Evolutionary conservation across 1,284 basidiomycete genomes (phyloP).

Genomic region (Vanrija pseudolonga): DNA sequence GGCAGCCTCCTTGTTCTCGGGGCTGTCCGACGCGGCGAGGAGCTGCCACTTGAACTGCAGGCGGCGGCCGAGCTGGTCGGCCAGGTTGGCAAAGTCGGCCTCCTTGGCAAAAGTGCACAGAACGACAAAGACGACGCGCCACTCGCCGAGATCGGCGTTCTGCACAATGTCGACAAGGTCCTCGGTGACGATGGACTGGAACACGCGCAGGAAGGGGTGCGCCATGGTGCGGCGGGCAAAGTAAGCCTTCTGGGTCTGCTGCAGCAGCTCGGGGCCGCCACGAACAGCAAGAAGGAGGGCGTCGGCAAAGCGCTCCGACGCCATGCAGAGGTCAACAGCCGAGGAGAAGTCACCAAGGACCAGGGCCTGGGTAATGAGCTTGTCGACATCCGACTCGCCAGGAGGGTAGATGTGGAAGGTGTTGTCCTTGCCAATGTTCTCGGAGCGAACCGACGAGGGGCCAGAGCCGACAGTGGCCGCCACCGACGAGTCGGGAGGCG

Average conservation of each 20-base stretch:
- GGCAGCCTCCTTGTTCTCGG: constrained; percentile 51
- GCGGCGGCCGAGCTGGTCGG: constrained; percentile 87
- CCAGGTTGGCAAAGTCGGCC: constrained; percentile 79
- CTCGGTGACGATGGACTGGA: constrained; percentile 91
- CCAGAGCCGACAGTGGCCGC: constrained; percentile 85
- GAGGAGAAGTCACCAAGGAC: constrained; percentile 92
- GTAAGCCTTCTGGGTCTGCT: constrained; percentile 87
- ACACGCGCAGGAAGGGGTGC: constrained; percentile 85
- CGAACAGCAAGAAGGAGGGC: constrained; percentile 89
- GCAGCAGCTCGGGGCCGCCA: constrained; percentile 84
- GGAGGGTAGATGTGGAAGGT: constrained; percentile 88
- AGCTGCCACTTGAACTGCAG: constrained; percentile 76
- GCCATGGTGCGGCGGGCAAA: constrained; percentile 75
- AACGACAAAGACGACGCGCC: constrained; percentile 96
- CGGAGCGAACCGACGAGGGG: constrained; percentile 76
- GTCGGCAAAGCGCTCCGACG: constrained; percentile 86
- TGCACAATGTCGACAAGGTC: constrained; percentile 91
- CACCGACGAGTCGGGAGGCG: constrained; percentile 76
- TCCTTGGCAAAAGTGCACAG: constrained; percentile 87
- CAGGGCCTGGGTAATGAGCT: constrained; percentile 84
- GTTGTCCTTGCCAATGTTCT: constrained; percentile 57
- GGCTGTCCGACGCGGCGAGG: constrained; percentile 55
- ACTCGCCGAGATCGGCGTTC: constrained; percentile 90
- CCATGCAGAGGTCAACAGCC: constrained; percentile 87
- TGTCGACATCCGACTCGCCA: constrained; percentile 83